These are phyloP conservation scores for Scytalidium lignicola DNA, from an alignment of 2,329 filamentous ascomycete species.

Conservation along the genomic window DNA sequence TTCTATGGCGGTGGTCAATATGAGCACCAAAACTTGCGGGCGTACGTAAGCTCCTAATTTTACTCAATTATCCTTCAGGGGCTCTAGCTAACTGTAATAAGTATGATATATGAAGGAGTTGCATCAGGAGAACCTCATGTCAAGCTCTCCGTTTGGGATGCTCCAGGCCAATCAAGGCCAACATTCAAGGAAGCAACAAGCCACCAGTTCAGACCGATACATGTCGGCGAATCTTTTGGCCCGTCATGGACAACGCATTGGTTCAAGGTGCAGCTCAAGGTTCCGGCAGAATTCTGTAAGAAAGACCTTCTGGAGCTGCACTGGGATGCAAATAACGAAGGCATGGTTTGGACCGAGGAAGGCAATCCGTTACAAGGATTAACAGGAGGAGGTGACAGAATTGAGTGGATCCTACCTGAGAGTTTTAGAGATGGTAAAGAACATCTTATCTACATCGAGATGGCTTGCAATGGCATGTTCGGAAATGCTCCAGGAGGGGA, in stretches of 20 bases:
- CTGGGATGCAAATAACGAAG: slow-evolving; percentile 94
- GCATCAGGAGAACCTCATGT: slow-evolving; percentile 68
- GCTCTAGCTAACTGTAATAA: slow-evolving; percentile 26
- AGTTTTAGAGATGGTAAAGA: slow-evolving; percentile 78
- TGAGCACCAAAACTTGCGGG: slow-evolving; percentile 65
- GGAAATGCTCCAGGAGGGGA: slow-evolving; percentile 83
- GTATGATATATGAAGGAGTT: slow-evolving; percentile 67
- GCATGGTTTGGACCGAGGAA: slow-evolving; percentile 86
- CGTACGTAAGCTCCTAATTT: slow-evolving; percentile 43
- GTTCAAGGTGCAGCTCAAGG: slow-evolving; percentile 79
- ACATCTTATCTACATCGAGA: slow-evolving; percentile 91
- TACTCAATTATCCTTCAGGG: slow-evolving; percentile 4
- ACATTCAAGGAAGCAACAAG: slow-evolving; percentile 78
- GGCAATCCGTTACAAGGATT: slow-evolving; percentile 89
- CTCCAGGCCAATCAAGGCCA: slow-evolving; percentile 72
- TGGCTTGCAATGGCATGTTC: slow-evolving; percentile 99
- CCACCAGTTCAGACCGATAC: slow-evolving; percentile 69
- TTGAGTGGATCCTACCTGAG: slow-evolving; percentile 86
- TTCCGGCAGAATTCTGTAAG: slow-evolving; percentile 66
- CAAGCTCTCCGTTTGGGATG: slow-evolving; percentile 80
- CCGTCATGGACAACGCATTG: slow-evolving; percentile 98
- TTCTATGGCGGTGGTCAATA: slow-evolving; percentile 81
- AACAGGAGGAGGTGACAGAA: slow-evolving; percentile 81
- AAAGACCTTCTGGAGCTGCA: slow-evolving; percentile 89
- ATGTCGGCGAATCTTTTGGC: slow-evolving; percentile 75